A percentile compares a stretch with the other conserved stretches of the same genome.
These are phyloP conservation scores for Halophytophthora batemanensis DNA, from an alignment of 352 stramenopile genomes.

Conservation along the genomic window DNA sequence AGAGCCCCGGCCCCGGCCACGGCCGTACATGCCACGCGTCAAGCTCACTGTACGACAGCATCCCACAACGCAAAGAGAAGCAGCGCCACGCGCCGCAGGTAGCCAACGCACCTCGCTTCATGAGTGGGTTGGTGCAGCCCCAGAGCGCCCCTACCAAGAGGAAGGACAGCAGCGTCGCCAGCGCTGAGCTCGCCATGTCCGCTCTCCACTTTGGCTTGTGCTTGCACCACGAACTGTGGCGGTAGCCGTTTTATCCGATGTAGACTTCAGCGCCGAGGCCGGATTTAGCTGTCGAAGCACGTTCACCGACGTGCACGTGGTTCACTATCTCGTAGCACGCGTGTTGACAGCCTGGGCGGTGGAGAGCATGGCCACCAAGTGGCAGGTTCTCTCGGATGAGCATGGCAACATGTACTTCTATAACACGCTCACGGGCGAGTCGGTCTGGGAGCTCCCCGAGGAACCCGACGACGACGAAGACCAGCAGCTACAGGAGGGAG, in stretches of 20 bases:
- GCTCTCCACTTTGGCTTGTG: no score
- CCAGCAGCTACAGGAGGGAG: no score
- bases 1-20: no score
- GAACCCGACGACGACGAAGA: conserved; percentile 26
- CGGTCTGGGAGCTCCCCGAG: conserved; percentile 60
- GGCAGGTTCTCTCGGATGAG: conserved; percentile 65
- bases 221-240: no score
- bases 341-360: background rate
- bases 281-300: no score
- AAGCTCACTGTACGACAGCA: no score
- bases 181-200: conserved; percentile 13
- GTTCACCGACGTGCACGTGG: conserved; percentile 17
- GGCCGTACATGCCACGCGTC: no score
- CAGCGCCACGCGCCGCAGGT: background rate
- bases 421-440: conserved; percentile 62
- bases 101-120: conserved; percentile 55
- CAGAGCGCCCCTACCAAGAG: conserved; percentile 81
- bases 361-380: conserved; percentile 22
- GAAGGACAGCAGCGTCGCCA: conserved; percentile 66
- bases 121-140: conserved; percentile 85
- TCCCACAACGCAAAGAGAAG: no score
- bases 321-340: conserved; percentile 15
- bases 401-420: conserved; percentile 76
- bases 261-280: no score
- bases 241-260: background rate